Percentiles rank a stretch among this genome's conserved stretches.
These are phyloP conservation scores for Salix udensis DNA, from an alignment of 345 rosid species.

Conservation along the genomic window DNA sequence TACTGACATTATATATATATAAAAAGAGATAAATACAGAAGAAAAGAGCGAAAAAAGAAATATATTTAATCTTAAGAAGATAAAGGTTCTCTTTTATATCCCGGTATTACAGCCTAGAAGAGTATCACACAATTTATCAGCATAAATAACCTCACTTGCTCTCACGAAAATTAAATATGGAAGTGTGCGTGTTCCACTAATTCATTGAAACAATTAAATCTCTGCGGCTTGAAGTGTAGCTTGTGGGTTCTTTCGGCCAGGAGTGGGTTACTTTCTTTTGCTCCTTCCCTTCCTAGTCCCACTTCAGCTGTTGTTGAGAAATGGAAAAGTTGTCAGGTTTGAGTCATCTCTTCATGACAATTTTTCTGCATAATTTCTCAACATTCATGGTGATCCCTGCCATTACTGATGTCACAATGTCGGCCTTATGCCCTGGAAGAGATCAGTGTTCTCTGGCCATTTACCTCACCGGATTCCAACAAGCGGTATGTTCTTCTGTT, in stretches of 20 bases:
- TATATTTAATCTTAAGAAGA: no score
- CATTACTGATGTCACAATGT: constrained; percentile 60
- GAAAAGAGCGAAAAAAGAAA: no score
- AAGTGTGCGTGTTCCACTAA: constrained; percentile 11
- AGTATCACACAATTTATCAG: no score
- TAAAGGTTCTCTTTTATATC: no score
- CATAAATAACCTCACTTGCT: neutral
- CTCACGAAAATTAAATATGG: neutral
- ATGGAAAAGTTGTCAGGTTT: constrained; percentile 36
- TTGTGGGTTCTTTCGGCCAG: neutral
- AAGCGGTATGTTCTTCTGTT: constrained; percentile 37
- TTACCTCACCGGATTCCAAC: constrained; percentile 54
- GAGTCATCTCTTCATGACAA: constrained; percentile 46
- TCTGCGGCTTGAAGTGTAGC: constrained; percentile 3
- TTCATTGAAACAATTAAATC: constrained; percentile 16
- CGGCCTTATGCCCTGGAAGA: constrained; percentile 53
- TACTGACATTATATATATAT: no score
- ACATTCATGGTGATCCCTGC: constrained; percentile 50
- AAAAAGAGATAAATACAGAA: no score
- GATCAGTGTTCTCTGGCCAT: constrained; percentile 61
- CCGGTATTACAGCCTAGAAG: no score
- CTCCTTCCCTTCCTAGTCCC: neutral
- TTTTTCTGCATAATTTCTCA: constrained; percentile 46
- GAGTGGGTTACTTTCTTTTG: neutral
- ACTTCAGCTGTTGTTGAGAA: neutral